phyloP scores from a whole-genome alignment of 371 early-diverging fungal genomes.

The Lichtheimia hyalospora region DNA sequence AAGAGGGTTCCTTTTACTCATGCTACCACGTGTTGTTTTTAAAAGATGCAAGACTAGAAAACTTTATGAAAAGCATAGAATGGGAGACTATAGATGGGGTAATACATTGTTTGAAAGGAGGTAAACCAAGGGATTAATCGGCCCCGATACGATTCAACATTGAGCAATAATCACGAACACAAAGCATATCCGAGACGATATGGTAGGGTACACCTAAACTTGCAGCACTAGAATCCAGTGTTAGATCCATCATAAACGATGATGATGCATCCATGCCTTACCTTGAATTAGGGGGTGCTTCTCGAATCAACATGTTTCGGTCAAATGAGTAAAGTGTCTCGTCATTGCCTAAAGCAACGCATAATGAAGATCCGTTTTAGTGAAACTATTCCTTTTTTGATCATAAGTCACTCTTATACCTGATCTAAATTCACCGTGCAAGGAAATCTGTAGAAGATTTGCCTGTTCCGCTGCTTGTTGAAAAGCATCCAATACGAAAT shows the following conservation, averaged over 20 bases:
- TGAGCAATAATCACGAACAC: constrained; percentile 43
- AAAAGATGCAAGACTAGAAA: no score
- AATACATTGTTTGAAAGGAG: not conserved
- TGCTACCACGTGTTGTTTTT: no score
- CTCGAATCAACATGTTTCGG: constrained; percentile 55
- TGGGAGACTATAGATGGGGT: no score
- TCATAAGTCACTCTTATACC: constrained; percentile 17
- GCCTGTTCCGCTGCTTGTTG: constrained; percentile 41
- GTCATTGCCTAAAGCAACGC: constrained; percentile 19
- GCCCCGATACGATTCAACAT: constrained; percentile 5
- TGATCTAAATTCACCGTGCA: constrained; percentile 58
- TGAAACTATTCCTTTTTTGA: not conserved
- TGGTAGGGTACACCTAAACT: constrained; percentile 50
- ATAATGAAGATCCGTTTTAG: no score
- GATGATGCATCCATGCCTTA: constrained; percentile 19
- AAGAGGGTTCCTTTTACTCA: no score
- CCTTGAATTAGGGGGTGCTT: constrained; percentile 50
- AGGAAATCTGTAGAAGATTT: constrained; percentile 30
- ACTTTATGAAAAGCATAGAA: no score
- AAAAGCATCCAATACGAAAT: constrained; percentile 55
- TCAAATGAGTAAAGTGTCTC: constrained; percentile 45
- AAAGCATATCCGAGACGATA: constrained; percentile 56
- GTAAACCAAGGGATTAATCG: not conserved
- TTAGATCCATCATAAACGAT: not conserved
- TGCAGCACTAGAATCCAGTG: constrained; percentile 27